Conservation (phyloP, 345 rosid genomes). For the Eutrema yunnanense region DNA sequence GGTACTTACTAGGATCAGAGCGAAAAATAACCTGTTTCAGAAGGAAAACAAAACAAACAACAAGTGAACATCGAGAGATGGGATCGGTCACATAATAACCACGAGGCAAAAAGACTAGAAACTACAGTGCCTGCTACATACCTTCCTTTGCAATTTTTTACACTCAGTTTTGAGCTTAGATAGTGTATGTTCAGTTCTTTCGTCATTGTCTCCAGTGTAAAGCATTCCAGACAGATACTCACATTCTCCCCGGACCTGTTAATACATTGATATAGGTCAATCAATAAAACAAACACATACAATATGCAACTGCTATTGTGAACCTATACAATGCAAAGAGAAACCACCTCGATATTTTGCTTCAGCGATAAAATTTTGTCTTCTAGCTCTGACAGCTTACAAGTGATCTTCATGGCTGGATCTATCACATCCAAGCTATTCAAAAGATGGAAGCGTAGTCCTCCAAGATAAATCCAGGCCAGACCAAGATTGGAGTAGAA, state of each 20-base stretch:
- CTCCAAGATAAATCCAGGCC: conserved; percentile 76
- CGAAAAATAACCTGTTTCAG: conserved; percentile 71
- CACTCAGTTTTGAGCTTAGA: conserved; percentile 48
- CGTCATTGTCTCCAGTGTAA: conserved; percentile 39
- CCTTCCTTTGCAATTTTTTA: conserved; percentile 61
- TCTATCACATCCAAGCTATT: conserved; percentile 60
- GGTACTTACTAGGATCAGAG: conserved; percentile 56
- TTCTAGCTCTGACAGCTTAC: conserved; percentile 48
- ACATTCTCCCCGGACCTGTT: conserved; percentile 78
- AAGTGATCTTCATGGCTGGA: conserved; percentile 69
- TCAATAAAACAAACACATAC: not conserved
- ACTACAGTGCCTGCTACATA: conserved; percentile 17
- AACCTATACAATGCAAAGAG: conserved; percentile 15
- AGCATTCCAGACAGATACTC: conserved; percentile 61
- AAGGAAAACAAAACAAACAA: conserved; percentile 6
- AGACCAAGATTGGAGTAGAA: conserved; percentile 46
- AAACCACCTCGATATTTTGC: conserved; percentile 67
- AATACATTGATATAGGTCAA: not conserved
- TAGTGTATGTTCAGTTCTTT: conserved; percentile 35
- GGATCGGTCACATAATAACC: not conserved
- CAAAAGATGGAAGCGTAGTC: conserved; percentile 67
- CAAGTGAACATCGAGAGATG: conserved; percentile 5
- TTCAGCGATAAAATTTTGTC: conserved; percentile 52
- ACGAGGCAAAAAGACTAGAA: not conserved
- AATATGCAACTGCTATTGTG: not conserved